Base-by-base conservation (phyloP, 2,329 filamentous ascomycete genomes). In the Nemania diffusa region DNA sequence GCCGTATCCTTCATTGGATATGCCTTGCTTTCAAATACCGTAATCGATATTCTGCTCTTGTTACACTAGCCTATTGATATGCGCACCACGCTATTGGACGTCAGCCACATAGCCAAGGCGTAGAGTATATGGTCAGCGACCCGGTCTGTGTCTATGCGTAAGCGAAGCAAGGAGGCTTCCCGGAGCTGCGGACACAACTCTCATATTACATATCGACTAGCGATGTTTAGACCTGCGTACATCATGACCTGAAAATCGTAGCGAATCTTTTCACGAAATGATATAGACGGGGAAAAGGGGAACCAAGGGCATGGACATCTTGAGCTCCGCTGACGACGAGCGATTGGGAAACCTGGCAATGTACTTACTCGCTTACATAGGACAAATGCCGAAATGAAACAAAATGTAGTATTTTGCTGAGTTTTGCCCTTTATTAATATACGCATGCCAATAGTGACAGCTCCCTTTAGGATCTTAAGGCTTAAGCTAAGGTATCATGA, bases 401-500 rank as follows among this genome's bases (percentile, higher is more conserved):
- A n/a, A 5, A 32, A 32, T 32, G 5, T 32, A 5, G 5, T 9
- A 5, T 32, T 9, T 32, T 32, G 9, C 29, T 9, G 29, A 9
- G 29, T 9, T 9, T 5, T 32, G 29, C 9, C 29, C 5, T 32
- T 32, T 32, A 32, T 32, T 9, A 5, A 32, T 32, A 9, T 32
- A 5, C 9, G 29, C 29, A 32, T 32, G 9, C 29, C 29, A 32
- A 32, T 32, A n/a, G n/a, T n/a, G n/a, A n/a, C n/a, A n/a, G n/a
- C n/a, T n/a, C n/a, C n/a, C n/a, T n/a, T n/a, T n/a, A n/a, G n/a
- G n/a, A n/a, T n/a, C n/a, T n/a, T n/a, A n/a, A n/a, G n/a, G n/a
- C n/a, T n/a, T n/a, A n/a, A n/a, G 50, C 50, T 52, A 52, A 52
- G 27, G 22, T 24, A 50, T 26, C 40, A 57, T 63, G 64, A 67